Conservation (phyloP, 306 rosid species). For the Gynostemma pentaphyllum region DNA sequence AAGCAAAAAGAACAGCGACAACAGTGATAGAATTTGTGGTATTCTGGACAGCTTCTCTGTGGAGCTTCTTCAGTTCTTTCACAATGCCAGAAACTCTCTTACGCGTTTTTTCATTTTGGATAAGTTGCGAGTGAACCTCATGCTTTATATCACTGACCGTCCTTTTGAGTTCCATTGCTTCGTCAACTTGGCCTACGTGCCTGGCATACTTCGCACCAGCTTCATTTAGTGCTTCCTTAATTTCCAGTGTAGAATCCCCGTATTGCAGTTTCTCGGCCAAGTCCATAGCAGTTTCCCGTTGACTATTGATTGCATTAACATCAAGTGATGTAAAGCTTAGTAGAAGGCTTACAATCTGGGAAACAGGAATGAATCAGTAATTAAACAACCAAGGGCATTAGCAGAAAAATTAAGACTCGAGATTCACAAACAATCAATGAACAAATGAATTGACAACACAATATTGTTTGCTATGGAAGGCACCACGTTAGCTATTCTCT, state of each 20-base stretch:
- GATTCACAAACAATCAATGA: not conserved
- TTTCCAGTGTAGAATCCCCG: conserved; percentile 62
- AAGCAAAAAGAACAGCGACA: conserved; percentile 88
- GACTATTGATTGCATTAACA: conserved; percentile 67
- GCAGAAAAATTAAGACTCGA: not conserved
- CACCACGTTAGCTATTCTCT: not conserved
- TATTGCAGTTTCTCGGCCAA: conserved; percentile 75
- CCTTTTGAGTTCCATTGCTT: conserved; percentile 86
- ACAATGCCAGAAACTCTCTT: conserved; percentile 87
- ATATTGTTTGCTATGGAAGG: not conserved
- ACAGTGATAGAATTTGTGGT: conserved; percentile 77
- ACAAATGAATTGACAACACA: not conserved
- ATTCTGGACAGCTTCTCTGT: conserved; percentile 87
- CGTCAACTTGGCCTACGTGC: conserved; percentile 69
- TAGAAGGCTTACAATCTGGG: conserved; percentile 58
- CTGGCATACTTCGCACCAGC: conserved; percentile 84
- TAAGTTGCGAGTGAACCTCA: conserved; percentile 78
- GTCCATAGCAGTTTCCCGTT: conserved; percentile 79
- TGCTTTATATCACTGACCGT: conserved; percentile 94
- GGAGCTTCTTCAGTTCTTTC: conserved; percentile 85
- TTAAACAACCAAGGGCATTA: not conserved
- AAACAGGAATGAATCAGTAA: conserved; percentile 18
- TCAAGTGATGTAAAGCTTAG: conserved; percentile 47
- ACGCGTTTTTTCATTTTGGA: conserved; percentile 71
- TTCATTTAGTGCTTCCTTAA: conserved; percentile 54